Evolutionary conservation across 2,329 filamentous ascomycete species (phyloP).

Genomic region (Epichloe aotearoae): DNA sequence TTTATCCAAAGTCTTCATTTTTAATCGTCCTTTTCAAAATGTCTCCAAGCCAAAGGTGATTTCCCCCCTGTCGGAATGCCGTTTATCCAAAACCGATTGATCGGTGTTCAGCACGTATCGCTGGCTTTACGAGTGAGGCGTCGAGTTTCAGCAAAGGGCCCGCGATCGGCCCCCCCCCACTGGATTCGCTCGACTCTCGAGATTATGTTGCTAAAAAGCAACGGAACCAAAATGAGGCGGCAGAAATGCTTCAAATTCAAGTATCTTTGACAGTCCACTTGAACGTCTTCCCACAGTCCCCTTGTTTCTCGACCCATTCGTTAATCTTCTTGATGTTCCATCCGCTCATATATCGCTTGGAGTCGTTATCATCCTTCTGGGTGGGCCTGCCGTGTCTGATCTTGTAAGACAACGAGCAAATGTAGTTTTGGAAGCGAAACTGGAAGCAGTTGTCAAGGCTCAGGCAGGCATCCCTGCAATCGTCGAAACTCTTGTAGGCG

Average conservation of each 20-base stretch:
- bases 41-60: no score
- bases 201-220: no score
- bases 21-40: no score
- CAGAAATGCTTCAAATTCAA: neutral
- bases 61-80: no score
- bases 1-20: no score
- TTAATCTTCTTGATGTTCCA: slow-evolving; percentile 29
- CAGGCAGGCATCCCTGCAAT: slow-evolving; percentile 33
- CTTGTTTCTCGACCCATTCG: slow-evolving; percentile 24
- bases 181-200: no score
- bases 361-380: slow-evolving; percentile 15
- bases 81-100: no score
- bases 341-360: slow-evolving; percentile 23
- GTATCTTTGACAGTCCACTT: slow-evolving; percentile 1
- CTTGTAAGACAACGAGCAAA: slow-evolving; percentile 22
- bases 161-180: no score
- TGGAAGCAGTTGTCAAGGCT: slow-evolving; percentile 25
- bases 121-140: no score
- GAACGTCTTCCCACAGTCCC: slow-evolving; percentile 17
- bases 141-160: no score
- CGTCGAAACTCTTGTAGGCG: slow-evolving; percentile 28
- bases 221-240: no score
- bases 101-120: no score
- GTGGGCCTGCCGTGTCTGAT: slow-evolving; percentile 27
- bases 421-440: slow-evolving; percentile 25